Evolutionary conservation across 176 grass and related monocot genomes (phyloP), one percentile per base, ranked within the genome.

Genomic region (Oropetium thomaeum): DNA sequence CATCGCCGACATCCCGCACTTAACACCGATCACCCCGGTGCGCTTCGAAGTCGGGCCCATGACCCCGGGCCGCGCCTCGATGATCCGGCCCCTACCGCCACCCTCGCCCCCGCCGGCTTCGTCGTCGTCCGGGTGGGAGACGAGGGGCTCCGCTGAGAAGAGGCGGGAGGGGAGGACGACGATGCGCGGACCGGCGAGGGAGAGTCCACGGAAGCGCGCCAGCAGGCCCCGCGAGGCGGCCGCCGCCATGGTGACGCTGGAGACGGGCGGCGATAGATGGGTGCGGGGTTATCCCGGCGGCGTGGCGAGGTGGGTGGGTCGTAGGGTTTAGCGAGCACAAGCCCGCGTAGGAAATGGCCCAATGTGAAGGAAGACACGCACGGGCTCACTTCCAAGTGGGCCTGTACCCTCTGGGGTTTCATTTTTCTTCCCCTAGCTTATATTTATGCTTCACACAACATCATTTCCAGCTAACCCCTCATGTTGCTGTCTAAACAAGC

Each of bases 1-100:
- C 71, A 90, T 79, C 44, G 86, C 91, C 42, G 96, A 90, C 96
- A 99, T 99, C 27, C 96, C 96, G 67, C 96, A 95, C 80, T 99
- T 99, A 68, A 99, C 75, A 26, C 87, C 91, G 76, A 99, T 99
- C 44, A 88, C 82, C 3, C 96, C 96, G 12, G 89, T 99, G 61
- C 96, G 79, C 65, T 71, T 67, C 29, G 96, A 99, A 0, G 53
- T 52, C 38, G 91, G 87, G 19, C 71, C 75, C 89, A 99, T 99
- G 45, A 80, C 59, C 16, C 77, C 62, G 3, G 91, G 1, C 48
- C 80, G 90, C 34, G 87, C 87, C 59, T 92, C 91, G 31, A 95
- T 95, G 79, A 95, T 77, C 80, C 96, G 79, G 2, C 37, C 69
- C 10, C 73, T 67, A 1, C 58, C 85, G 49, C 77, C 78, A 13